A percentile compares a stretch with the other conserved stretches of the same genome.
phyloP scores from a whole-genome alignment of 257 asterid genomes.

The Ligustrum vulgare region DNA sequence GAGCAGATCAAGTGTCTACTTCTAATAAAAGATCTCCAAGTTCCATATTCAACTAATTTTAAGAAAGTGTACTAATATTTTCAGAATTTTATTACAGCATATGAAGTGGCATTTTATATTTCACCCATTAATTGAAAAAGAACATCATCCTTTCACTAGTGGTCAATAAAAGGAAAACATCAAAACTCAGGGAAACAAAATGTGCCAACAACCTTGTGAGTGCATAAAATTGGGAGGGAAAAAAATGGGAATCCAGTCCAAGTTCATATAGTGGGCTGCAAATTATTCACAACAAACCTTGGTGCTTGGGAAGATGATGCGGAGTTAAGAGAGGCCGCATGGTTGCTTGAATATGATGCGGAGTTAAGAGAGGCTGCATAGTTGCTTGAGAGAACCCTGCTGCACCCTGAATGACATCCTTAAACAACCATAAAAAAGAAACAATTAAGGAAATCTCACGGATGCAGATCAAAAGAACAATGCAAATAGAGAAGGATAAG shows the following conservation, averaged over 20 bases:
- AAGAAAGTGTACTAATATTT: neutral
- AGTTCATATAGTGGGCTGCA: neutral
- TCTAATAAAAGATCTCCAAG: neutral
- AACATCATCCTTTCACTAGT: neutral
- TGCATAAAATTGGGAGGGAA: neutral
- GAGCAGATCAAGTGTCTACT: neutral
- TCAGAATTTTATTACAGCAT: neutral
- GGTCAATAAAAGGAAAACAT: neutral
- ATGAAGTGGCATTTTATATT: neutral
- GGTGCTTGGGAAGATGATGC: constrained; percentile 68
- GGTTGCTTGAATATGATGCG: constrained; percentile 58
- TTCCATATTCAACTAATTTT: neutral
- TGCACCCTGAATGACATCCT: constrained; percentile 59
- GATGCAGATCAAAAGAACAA: neutral
- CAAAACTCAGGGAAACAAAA: neutral
- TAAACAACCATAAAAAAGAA: constrained; percentile 22
- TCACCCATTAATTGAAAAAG: neutral
- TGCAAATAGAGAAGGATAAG: neutral
- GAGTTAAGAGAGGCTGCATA: constrained; percentile 49
- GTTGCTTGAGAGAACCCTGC: constrained; percentile 60
- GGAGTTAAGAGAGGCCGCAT: constrained; percentile 52
- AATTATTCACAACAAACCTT: constrained; percentile 46
- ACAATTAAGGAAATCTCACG: constrained; percentile 19
- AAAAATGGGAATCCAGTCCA: neutral
- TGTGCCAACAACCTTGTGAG: neutral